Evolutionary conservation across 345 rosid genomes (phyloP), one percentile per base, ranked within the genome.

Genomic region (Stellera chamaejasme): DNA sequence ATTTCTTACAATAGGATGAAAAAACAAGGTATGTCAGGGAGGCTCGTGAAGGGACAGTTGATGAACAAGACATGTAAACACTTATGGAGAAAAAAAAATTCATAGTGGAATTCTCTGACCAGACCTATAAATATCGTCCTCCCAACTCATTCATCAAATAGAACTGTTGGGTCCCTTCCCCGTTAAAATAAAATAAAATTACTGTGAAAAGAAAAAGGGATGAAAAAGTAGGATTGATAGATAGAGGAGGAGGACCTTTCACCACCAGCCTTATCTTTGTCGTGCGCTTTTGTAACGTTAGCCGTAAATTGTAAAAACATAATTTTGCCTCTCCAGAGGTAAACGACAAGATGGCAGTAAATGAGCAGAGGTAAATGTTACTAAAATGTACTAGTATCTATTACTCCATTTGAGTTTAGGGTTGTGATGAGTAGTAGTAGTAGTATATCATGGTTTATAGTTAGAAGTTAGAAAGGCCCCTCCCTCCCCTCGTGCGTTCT

Each of bases 401-500:
- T 19, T 19, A 19, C 23, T 19, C 23, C 23, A 19, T 19, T 19
- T 19, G 23, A 19, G 0, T 19, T 19, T 19, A 0, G 23, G 23
- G 23, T 19, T 19, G 23, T 19, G 23, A 19, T 19, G 23, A 19
- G 23, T n/a, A n/a, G n/a, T n/a, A n/a, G n/a, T n/a, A n/a, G n/a
- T n/a, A n/a, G n/a, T 19, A 19, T 19, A 0, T 19, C 23, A 19
- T 19, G 23, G 23, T 19, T 19, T 19, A 19, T 19, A 19, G 23
- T 19, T 19, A 19, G 23, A 19, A 19, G 23, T 19, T 19, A 19
- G 23, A 19, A 32, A 19, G 39, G 3, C 58, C 75, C n/a, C n/a
- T n/a, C n/a, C n/a, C n/a, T n/a, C n/a, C n/a, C 57, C 67, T 65
- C 77, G 70, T 68, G 73, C 43, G 65, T 32, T 7, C 14, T 12